phyloP scores from a whole-genome alignment of 768 basidiomycete genomes.

The Auricularia auricula-judae region DNA sequence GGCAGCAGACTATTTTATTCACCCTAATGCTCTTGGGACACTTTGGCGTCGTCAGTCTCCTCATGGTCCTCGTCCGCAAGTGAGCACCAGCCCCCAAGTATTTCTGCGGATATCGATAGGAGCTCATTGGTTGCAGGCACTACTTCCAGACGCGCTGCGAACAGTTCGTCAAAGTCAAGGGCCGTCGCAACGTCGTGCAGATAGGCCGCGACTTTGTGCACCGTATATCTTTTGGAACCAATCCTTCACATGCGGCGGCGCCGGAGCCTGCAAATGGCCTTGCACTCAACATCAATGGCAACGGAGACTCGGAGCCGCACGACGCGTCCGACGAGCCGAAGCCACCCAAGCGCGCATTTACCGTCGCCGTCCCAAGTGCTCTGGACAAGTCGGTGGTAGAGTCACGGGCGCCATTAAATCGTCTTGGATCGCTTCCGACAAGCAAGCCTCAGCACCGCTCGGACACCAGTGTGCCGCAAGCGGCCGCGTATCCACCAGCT shows the following conservation, averaged over 20 bases:
- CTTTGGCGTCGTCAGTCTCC: neutral
- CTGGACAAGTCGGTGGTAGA: neutral
- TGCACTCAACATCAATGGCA: neutral
- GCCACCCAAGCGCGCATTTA: neutral
- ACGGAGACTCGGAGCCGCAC: too few species aligned
- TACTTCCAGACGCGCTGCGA: constrained; percentile 2
- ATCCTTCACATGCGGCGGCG: neutral
- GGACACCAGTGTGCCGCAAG: too few species aligned
- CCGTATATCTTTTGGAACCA: neutral
- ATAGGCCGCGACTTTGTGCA: neutral
- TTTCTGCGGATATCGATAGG: too few species aligned
- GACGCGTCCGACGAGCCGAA: too few species aligned
- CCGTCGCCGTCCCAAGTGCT: neutral
- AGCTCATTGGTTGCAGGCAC: neutral
- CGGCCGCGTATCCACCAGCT: too few species aligned
- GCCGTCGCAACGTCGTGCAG: neutral
- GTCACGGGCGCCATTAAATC: neutral
- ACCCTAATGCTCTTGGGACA: constrained; percentile 23
- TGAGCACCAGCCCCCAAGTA: too few species aligned
- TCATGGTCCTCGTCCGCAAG: constrained; percentile 3
- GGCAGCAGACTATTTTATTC: constrained; percentile 23
- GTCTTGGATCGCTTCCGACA: neutral
- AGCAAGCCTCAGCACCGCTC: neutral
- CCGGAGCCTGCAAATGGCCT: neutral
- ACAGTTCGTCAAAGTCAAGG: neutral